Base-by-base conservation (phyloP, 768 basidiomycete genomes). In the Suillus luteus region DNA sequence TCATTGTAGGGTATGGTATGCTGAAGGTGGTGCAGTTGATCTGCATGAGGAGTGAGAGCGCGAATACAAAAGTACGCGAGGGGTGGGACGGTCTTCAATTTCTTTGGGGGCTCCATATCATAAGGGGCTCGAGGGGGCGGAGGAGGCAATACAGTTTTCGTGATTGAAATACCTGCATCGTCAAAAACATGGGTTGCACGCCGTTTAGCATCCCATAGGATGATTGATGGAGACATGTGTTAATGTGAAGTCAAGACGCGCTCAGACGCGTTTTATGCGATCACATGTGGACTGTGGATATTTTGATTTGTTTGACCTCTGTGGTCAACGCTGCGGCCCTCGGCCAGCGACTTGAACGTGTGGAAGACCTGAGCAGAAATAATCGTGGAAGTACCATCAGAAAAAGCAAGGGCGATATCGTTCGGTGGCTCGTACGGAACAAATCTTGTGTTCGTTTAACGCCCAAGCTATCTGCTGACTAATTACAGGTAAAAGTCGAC, bases 21-120 rank as follows among this genome's bases (percentile, higher is more conserved):
- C 33, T 75, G 76, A 58, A 78, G 62, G 24, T 68, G 55, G 80
- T 79, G 66, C 60, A 85, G 60, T 62, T 83, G 76, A 66, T 87
- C 83, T 0, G 85, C 79, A 65, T 74, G 76, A 12, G 73, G 70
- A 7, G 77, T 71, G 41, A 90, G 78, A 19, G 66, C 70, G 55
- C 70, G 73, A 19, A 90, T 69, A 67, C 86, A 88, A 62, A 88
- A 76, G 62, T 78, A 78, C 38, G 79, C 68, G 49, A 91, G 81
- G 3, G 88, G 81, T 1, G 87, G 88, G 48, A 85, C 72, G 41
- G 59, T 49, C 44, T 65, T 63, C 22, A 27, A 33, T 31, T 48
- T 55, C 12, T 52, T 40, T 19, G 43, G 44, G 10, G 49, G 38
- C 15, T 52, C 31, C n/a, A 12, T n/a, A 48, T 49, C 19, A 51